Evolutionary conservation across 108 stramenopile species (phyloP).

Genomic region (Skeletonema tropicum): DNA sequence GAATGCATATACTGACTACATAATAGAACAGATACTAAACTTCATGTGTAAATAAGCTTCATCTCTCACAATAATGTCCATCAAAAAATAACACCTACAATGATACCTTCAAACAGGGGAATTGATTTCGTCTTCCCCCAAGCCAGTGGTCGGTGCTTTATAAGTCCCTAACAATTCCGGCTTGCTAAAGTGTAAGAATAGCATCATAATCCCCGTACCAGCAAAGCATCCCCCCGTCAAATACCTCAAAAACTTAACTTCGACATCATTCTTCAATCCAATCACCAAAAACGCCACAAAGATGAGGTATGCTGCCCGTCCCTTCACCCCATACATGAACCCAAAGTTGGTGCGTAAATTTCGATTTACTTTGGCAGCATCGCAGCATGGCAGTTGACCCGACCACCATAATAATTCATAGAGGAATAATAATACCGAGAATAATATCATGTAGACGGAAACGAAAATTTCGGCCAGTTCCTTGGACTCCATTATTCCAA

Average conservation of each 20-base stretch:
- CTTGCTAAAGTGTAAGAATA: conserved; percentile 60
- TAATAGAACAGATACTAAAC: too few relatives aligned
- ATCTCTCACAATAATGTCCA: neutral
- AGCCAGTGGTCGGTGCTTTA: conserved; percentile 69
- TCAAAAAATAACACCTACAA: neutral
- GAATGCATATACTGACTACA: too few relatives aligned
- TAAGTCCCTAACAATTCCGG: conserved; percentile 65
- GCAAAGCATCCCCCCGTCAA: conserved; percentile 64
- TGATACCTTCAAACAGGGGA: neutral
- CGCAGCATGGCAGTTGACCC: conserved; percentile 8
- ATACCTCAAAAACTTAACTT: conserved; percentile 54
- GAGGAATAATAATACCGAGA: conserved; percentile 70
- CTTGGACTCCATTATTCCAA: conserved; percentile 60
- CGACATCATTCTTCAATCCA: conserved; percentile 64
- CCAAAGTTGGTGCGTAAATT: conserved; percentile 85
- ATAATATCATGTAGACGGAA: conserved; percentile 85
- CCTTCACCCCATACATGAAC: conserved; percentile 85
- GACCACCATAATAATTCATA: conserved; percentile 92
- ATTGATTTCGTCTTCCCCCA: conserved; percentile 32
- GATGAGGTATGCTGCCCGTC: conserved; percentile 81
- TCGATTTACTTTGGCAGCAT: conserved; percentile 62
- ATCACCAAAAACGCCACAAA: conserved; percentile 88
- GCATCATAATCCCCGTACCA: conserved; percentile 60
- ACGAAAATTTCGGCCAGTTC: conserved; percentile 75
- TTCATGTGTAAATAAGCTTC: too few relatives aligned